These are phyloP conservation scores for sorghum (Sorghum bicolor) DNA, from an alignment of 176 grass and related monocot species.

Conservation along the genomic window DNA sequence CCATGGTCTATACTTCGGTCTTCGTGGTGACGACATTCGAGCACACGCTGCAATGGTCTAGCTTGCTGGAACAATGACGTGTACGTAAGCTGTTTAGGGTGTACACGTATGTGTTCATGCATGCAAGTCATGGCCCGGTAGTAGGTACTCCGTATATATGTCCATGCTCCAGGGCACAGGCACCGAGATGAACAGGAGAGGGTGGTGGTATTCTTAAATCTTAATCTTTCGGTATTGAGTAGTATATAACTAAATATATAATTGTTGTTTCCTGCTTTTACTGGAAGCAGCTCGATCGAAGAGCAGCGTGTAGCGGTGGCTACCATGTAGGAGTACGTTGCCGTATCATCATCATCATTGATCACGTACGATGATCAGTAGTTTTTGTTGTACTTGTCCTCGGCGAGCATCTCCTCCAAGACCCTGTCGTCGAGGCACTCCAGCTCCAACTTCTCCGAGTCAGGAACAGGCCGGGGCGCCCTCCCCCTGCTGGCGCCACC, in stretches of 20 bases:
- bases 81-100: neutral
- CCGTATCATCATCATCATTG: no score
- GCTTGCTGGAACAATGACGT: slow-evolving; percentile 23
- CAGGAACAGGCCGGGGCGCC: neutral
- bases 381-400: slow-evolving; percentile 33
- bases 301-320: no score
- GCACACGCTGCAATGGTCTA: neutral
- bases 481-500: neutral
- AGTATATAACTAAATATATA: no score
- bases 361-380: neutral
- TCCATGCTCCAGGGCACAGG: neutral
- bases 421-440: slow-evolving; percentile 66
- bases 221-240: no score
- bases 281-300: no score
- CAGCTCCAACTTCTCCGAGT: slow-evolving; percentile 55
- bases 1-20: neutral
- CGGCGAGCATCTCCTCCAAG: slow-evolving; percentile 52
- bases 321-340: no score
- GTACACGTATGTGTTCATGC: neutral
- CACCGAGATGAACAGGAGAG: neutral
- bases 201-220: neutral
- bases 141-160: neutral
- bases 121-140: neutral
- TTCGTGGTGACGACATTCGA: neutral
- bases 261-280: no score